Evolutionary conservation across 148 eudicot species (phyloP).

Genomic region (Camellia sinensis): DNA sequence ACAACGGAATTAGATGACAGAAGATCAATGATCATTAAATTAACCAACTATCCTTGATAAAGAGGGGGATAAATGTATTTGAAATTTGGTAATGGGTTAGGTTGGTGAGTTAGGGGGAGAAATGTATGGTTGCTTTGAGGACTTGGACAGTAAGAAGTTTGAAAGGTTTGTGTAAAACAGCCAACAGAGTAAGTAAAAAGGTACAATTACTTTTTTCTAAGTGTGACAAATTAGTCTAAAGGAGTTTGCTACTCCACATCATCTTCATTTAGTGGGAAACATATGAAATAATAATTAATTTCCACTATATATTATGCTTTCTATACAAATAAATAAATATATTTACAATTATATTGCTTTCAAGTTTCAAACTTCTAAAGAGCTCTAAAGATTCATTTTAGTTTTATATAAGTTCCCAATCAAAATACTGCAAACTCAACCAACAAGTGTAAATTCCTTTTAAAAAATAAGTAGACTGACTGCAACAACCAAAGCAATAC

Average conservation of each 20-base stretch:
- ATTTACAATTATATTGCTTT: background rate
- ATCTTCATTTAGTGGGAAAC: constrained; percentile 11
- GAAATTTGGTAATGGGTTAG: constrained; percentile 9
- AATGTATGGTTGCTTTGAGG: background rate
- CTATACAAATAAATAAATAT: background rate
- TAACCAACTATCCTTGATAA: constrained; percentile 22
- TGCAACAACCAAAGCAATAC: no score
- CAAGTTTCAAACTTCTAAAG: background rate
- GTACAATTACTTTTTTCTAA: no score
- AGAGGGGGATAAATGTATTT: background rate
- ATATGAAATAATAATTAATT: background rate
- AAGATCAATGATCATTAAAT: no score
- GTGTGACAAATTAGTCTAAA: background rate
- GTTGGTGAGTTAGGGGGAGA: constrained; percentile 5
- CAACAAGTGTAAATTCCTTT: no score
- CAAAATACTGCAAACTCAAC: no score
- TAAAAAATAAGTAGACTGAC: no score
- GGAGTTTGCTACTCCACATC: background rate
- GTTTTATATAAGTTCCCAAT: background rate
- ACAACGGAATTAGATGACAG: no score
- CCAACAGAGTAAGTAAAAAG: no score
- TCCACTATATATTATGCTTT: background rate
- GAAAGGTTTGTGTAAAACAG: background rate
- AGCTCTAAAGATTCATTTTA: background rate
- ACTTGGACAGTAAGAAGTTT: background rate